phyloP scores from a whole-genome alignment of 1,139 yeast species.

The Hyphopichia wangnamkhiaoensis region DNA sequence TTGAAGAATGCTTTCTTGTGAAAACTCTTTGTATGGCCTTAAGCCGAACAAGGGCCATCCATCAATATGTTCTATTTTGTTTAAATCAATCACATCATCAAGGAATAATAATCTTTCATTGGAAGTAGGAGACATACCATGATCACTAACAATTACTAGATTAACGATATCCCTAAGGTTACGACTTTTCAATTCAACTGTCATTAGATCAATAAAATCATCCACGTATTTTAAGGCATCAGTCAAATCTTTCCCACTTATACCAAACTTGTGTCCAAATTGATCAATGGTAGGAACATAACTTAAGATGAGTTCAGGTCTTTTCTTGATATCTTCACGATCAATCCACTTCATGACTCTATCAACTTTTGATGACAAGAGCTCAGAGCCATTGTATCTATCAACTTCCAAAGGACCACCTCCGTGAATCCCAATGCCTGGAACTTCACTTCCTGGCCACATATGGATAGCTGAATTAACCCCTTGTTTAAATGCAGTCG shows the following conservation, averaged over 20 bases:
- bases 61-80: conserved; percentile 60
- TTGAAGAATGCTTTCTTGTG: conserved; percentile 19
- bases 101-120: conserved; percentile 62
- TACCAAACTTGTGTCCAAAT: conserved; percentile 72
- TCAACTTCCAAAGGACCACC: conserved; percentile 59
- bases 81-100: conserved; percentile 64
- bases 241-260: conserved; percentile 57
- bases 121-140: conserved; percentile 91
- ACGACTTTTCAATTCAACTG: conserved; percentile 50
- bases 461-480: conserved; percentile 80
- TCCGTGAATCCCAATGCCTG: conserved; percentile 36
- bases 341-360: conserved; percentile 72
- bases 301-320: conserved; percentile 80
- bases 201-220: conserved; percentile 52
- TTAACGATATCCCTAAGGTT: conserved; percentile 68
- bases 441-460: conserved; percentile 95
- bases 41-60: conserved; percentile 93
- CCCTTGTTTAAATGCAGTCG: conserved; percentile 67
- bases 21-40: conserved; percentile 49
- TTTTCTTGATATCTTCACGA: conserved; percentile 35
- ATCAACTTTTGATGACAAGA: conserved; percentile 54
- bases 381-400: conserved; percentile 63
- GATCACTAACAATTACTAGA: conserved; percentile 79
- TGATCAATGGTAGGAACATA: conserved; percentile 83
- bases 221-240: conserved; percentile 67